phyloP scores from a whole-genome alignment of 176 grass and related monocot genomes.

The Zizania latifolia region DNA sequence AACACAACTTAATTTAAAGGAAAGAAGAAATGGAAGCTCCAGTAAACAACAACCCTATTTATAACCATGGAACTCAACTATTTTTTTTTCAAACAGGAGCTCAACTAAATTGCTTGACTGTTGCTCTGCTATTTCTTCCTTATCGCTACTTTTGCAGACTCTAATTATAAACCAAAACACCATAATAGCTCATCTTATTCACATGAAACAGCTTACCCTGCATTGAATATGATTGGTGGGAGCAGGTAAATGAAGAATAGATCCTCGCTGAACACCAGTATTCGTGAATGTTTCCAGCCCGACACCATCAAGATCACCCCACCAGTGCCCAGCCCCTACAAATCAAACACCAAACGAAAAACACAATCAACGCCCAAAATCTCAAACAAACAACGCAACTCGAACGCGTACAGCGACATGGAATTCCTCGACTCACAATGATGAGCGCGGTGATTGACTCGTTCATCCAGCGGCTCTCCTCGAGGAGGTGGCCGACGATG shows the following conservation, averaged over 20 bases:
- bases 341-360: neutral
- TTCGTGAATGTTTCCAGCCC: slow-evolving; percentile 46
- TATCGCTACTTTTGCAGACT: neutral
- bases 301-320: slow-evolving; percentile 54
- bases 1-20: neutral
- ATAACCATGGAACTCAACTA: neutral
- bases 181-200: neutral
- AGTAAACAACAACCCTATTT: neutral
- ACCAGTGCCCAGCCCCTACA: slow-evolving; percentile 65
- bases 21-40: neutral
- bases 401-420: neutral
- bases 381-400: neutral
- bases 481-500: slow-evolving; percentile 67
- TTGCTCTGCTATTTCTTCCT: neutral
- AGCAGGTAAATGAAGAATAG: slow-evolving; percentile 87
- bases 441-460: slow-evolving; percentile 77
- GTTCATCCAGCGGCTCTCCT: slow-evolving; percentile 87
- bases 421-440: slow-evolving; percentile 31
- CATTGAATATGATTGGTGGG: slow-evolving; percentile 81
- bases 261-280: slow-evolving; percentile 73
- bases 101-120: neutral
- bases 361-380: neutral
- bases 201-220: slow-evolving; percentile 40
- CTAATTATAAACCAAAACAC: neutral
- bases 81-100: too few species aligned